These are phyloP conservation scores for Aspergillus hiratsukae DNA, from an alignment of 2,329 filamentous ascomycete species.

Conservation along the genomic window DNA sequence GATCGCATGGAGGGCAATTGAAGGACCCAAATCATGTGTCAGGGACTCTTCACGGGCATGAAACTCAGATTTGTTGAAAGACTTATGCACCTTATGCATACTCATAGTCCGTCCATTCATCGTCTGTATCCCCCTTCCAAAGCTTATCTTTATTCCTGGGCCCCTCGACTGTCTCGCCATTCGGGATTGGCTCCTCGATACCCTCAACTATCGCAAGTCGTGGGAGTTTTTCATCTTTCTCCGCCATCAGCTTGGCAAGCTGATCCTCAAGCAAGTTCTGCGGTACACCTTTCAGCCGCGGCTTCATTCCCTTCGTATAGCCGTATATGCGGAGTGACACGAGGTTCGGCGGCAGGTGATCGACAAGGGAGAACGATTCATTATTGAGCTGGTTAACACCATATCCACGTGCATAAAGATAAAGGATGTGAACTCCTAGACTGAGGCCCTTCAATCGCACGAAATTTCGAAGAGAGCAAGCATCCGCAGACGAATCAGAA, in stretches of 20 bases:
- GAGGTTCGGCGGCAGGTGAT: background rate
- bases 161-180: background rate
- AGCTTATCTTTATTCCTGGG: background rate
- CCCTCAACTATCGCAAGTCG: background rate
- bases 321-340: conserved; percentile 2
- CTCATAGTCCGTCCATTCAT: background rate
- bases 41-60: no score
- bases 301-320: background rate
- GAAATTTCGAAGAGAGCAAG: background rate
- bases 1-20: no score
- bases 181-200: background rate
- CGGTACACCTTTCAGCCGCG: background rate
- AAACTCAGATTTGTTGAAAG: no score
- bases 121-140: background rate
- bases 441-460: background rate
- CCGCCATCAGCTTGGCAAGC: background rate
- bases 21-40: no score
- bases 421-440: background rate
- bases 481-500: background rate
- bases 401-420: background rate
- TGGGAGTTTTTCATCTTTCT: background rate
- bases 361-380: background rate
- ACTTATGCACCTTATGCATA: background rate
- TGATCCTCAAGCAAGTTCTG: background rate
- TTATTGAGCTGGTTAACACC: background rate